Percentiles rank a stretch among this genome's conserved stretches.
Conservation (phyloP, 2,329 filamentous ascomycete species). For the Nothopassalora personata region DNA sequence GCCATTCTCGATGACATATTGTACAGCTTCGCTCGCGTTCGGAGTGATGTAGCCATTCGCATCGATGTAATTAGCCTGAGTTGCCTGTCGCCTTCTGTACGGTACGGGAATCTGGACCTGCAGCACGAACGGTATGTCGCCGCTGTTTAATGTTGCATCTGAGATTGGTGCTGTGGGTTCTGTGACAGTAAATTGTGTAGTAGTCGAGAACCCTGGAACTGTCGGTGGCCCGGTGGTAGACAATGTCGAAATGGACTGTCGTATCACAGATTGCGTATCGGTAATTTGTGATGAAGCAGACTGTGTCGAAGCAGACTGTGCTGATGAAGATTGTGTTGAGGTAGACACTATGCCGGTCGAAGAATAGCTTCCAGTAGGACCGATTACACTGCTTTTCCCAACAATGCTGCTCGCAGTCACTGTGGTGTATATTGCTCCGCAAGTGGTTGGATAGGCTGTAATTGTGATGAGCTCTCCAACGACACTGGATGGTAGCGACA, state of each 20-base stretch:
- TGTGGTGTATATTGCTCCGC: conserved; percentile 23
- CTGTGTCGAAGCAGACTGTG: conserved; percentile 24
- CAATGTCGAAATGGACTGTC: too few relatives aligned
- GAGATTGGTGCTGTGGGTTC: conserved; percentile 17
- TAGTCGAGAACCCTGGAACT: conserved; percentile 16
- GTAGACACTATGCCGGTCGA: not conserved
- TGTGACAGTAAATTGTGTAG: conserved; percentile 5
- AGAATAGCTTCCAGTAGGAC: not conserved
- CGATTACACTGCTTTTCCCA: conserved; percentile 1
- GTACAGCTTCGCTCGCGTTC: conserved; percentile 25
- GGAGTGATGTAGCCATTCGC: conserved; percentile 33
- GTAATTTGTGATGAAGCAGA: too few relatives aligned
- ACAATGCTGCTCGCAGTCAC: conserved; percentile 2
- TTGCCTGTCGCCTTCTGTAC: conserved; percentile 21
- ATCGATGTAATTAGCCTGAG: conserved; percentile 25
- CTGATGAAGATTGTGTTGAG: conserved; percentile 18
- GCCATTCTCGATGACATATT: conserved; percentile 29
- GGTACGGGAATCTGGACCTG: conserved; percentile 17
- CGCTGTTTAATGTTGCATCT: conserved; percentile 28
- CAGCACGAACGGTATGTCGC: conserved; percentile 29
- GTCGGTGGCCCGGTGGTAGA: too few relatives aligned
- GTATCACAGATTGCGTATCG: too few relatives aligned
- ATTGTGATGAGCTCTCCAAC: conserved; percentile 24
- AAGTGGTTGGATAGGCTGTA: conserved; percentile 24
- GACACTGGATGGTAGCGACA: conserved; percentile 14